Percentiles rank a stretch among this genome's conserved stretches.
Evolutionary conservation across 2,329 filamentous ascomycete genomes (phyloP).

Genomic region (Cordyceps cateniannulata): DNA sequence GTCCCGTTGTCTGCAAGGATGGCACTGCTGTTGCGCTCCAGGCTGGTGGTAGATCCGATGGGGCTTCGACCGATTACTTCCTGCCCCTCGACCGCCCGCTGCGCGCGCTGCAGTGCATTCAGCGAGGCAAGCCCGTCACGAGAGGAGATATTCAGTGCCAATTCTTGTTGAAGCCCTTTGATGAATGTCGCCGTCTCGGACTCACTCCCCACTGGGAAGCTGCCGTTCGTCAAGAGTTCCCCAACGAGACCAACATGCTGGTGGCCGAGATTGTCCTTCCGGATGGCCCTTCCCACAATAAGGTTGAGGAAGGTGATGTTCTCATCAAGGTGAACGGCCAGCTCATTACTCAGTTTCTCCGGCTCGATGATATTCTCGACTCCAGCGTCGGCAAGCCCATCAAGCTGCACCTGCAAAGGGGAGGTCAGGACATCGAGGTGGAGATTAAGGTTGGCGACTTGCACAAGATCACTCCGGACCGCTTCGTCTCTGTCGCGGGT

Average conservation of each 20-base stretch:
- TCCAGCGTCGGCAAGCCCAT: slow-evolving; percentile 76
- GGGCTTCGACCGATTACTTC: slow-evolving; percentile 96
- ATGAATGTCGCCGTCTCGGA: slow-evolving; percentile 87
- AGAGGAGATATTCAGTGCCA: slow-evolving; percentile 97
- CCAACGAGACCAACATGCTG: slow-evolving; percentile 92
- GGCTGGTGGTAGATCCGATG: slow-evolving; percentile 87
- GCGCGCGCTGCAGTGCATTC: slow-evolving; percentile 80
- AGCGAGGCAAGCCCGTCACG: slow-evolving; percentile 66
- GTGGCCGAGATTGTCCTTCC: slow-evolving; percentile 94
- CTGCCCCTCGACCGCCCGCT: slow-evolving; percentile 85
- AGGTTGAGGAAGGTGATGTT: slow-evolving; percentile 91
- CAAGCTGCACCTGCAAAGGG: slow-evolving; percentile 76
- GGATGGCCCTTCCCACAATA: slow-evolving; percentile 76
- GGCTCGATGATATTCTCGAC: slow-evolving; percentile 86
- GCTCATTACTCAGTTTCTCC: slow-evolving; percentile 86
- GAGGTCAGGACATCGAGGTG: slow-evolving; percentile 79
- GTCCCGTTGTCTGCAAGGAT: slow-evolving; percentile 93
- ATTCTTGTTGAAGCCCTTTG: slow-evolving; percentile 94
- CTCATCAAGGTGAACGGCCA: slow-evolving; percentile 90
- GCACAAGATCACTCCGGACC: slow-evolving; percentile 90
- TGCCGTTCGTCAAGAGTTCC: slow-evolving; percentile 73
- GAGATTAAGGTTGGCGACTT: slow-evolving; percentile 82
- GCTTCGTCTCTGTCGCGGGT: slow-evolving; percentile 89
- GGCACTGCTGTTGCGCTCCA: slow-evolving; percentile 88
- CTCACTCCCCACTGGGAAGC: slow-evolving; percentile 82